phyloP scores from a whole-genome alignment of 495 filamentous ascomycete species.

The Penicilliopsis zonata region DNA sequence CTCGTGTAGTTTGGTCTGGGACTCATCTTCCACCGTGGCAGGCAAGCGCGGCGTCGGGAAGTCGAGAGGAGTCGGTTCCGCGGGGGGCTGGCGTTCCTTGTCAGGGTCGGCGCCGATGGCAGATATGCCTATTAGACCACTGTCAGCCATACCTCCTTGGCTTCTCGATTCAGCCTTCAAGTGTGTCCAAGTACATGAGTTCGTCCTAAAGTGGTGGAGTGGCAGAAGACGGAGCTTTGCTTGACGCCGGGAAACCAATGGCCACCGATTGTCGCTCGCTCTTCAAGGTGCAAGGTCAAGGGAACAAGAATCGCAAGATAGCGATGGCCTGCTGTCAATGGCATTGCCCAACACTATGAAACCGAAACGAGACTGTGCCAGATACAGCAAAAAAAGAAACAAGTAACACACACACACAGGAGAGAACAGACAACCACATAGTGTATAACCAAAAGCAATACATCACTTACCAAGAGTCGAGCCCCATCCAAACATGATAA shows the following conservation, averaged over 20 bases:
- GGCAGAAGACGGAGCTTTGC: too few relatives aligned
- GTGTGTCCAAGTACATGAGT: too few relatives aligned
- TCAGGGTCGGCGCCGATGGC: slow-evolving; percentile 26
- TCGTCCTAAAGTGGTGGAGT: too few relatives aligned
- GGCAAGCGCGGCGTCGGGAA: slow-evolving; percentile 34
- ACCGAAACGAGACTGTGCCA: too few relatives aligned
- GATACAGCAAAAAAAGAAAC: background rate
- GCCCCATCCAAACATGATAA: slow-evolving; percentile 29
- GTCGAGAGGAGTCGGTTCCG: slow-evolving; percentile 33
- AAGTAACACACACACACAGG: background rate
- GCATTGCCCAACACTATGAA: too few relatives aligned
- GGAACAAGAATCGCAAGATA: too few relatives aligned
- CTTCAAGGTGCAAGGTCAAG: too few relatives aligned
- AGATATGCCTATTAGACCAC: slow-evolving; percentile 23
- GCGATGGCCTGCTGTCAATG: too few relatives aligned
- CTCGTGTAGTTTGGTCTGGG: slow-evolving; percentile 17
- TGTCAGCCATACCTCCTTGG: too few relatives aligned
- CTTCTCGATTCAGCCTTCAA: too few relatives aligned
- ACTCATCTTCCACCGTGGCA: slow-evolving; percentile 10
- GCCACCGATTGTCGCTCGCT: too few relatives aligned
- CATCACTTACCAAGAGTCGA: slow-evolving; percentile 19
- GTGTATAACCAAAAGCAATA: background rate
- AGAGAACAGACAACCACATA: slow-evolving; percentile 1
- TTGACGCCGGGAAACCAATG: too few relatives aligned
- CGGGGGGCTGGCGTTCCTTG: slow-evolving; percentile 31